Percentiles rank a stretch among this genome's conserved stretches.
Conservation (phyloP, 768 basidiomycete genomes). For the Hygrocybe punicea region DNA sequence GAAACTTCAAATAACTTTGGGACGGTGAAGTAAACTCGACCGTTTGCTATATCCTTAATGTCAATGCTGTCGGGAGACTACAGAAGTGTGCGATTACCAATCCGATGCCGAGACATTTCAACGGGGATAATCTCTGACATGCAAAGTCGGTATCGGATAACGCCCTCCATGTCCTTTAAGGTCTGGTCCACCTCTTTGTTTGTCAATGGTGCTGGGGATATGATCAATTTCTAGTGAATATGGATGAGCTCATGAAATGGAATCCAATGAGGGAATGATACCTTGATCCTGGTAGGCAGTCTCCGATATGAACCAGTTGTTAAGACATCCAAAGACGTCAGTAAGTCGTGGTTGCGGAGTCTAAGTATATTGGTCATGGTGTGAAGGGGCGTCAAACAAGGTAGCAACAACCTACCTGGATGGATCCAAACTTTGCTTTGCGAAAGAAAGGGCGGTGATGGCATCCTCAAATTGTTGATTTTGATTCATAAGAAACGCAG, state of each 20-base stretch:
- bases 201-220: conserved; percentile 63
- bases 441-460: conserved; percentile 57
- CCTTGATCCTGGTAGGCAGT: conserved; percentile 79
- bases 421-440: conserved; percentile 66
- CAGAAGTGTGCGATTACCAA: conserved; percentile 41
- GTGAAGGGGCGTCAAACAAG: neutral
- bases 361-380: conserved; percentile 37
- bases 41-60: conserved; percentile 51
- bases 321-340: conserved; percentile 87
- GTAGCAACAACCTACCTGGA: conserved; percentile 56
- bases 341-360: conserved; percentile 88
- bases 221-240: conserved; percentile 57
- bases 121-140: conserved; percentile 77
- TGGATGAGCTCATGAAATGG: conserved; percentile 9
- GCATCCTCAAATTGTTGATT: conserved; percentile 78
- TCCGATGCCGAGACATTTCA: conserved; percentile 70
- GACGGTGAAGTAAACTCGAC: conserved; percentile 74
- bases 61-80: conserved; percentile 1
- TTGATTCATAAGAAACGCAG: conserved; percentile 80
- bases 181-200: conserved; percentile 65
- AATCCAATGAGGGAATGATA: conserved; percentile 25
- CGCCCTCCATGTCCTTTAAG: conserved; percentile 68
- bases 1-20: conserved; percentile 71
- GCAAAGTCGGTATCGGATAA: conserved; percentile 74
- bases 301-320: conserved; percentile 82